phyloP scores from a whole-genome alignment of 495 filamentous ascomycete genomes.

The Penicillium bovifimosum region DNA sequence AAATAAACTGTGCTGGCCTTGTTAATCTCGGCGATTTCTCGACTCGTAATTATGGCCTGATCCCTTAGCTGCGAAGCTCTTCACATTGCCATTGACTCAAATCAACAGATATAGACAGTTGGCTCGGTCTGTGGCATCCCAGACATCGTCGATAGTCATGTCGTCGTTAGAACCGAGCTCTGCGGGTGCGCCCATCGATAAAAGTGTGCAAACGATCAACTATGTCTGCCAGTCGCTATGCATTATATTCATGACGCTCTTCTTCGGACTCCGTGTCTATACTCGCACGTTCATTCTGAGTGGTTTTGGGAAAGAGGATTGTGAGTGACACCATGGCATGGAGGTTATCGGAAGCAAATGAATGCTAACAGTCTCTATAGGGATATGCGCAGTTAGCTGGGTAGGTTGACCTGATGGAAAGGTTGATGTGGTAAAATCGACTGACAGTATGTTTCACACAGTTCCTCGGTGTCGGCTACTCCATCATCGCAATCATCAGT shows the following conservation, averaged over 20 bases:
- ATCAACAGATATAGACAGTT: background rate
- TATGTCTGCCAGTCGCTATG: conserved; percentile 24
- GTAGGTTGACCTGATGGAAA: background rate
- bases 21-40: background rate
- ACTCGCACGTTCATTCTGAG: conserved; percentile 20
- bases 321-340: conserved; percentile 9
- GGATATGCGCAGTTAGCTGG: conserved; percentile 1
- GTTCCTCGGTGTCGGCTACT: conserved; percentile 24
- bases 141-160: background rate
- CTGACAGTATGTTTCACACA: background rate
- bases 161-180: conserved; percentile 4
- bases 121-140: background rate
- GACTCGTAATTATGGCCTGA: background rate
- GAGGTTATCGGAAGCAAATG: background rate
- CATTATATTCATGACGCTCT: conserved; percentile 22
- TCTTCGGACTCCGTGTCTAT: conserved; percentile 21
- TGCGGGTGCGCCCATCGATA: conserved; percentile 8
- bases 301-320: conserved; percentile 26
- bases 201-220: conserved; percentile 23
- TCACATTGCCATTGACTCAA: background rate
- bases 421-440: background rate
- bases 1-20: background rate
- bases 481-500: conserved; percentile 25
- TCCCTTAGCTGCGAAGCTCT: background rate
- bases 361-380: background rate